phyloP scores from a whole-genome alignment of 768 basidiomycete genomes.

The Suillus variegatus region DNA sequence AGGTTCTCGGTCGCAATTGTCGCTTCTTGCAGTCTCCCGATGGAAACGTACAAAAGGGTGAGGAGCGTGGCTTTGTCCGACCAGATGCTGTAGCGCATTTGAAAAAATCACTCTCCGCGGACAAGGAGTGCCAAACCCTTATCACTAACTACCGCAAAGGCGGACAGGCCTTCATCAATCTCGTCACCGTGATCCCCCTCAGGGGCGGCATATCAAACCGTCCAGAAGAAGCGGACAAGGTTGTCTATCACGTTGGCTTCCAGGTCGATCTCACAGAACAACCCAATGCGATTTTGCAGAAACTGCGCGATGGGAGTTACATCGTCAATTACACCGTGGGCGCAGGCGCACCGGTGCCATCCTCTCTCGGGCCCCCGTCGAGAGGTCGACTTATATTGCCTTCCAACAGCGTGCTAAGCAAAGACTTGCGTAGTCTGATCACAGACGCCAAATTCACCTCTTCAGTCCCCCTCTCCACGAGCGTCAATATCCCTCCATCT shows the following conservation, averaged over 20 bases:
- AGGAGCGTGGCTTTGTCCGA: slow-evolving; percentile 60
- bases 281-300: slow-evolving; percentile 80
- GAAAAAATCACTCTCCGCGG: slow-evolving; percentile 61
- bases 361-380: slow-evolving; percentile 20
- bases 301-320: slow-evolving; percentile 77
- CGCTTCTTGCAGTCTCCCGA: slow-evolving; percentile 85
- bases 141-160: slow-evolving; percentile 89
- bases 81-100: slow-evolving; percentile 67
- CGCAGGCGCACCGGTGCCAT: slow-evolving; percentile 6
- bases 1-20: slow-evolving; percentile 89
- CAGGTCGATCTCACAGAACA: slow-evolving; percentile 92
- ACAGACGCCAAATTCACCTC: slow-evolving; percentile 47
- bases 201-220: slow-evolving; percentile 52
- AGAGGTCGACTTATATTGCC: slow-evolving; percentile 13
- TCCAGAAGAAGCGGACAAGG: slow-evolving; percentile 62
- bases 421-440: slow-evolving; percentile 52
- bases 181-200: slow-evolving; percentile 90
- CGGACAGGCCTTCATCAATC: slow-evolving; percentile 86
- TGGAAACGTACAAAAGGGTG: slow-evolving; percentile 52
- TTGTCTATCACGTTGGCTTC: slow-evolving; percentile 91
- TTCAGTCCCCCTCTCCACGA: slow-evolving; percentile 47
- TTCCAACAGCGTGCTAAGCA: slow-evolving; percentile 41
- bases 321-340: slow-evolving; percentile 56
- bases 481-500: slow-evolving; percentile 35
- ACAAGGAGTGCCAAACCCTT: slow-evolving; percentile 87